Evolutionary conservation across 768 basidiomycete genomes (phyloP).

Genomic region (Mycena belliarum): DNA sequence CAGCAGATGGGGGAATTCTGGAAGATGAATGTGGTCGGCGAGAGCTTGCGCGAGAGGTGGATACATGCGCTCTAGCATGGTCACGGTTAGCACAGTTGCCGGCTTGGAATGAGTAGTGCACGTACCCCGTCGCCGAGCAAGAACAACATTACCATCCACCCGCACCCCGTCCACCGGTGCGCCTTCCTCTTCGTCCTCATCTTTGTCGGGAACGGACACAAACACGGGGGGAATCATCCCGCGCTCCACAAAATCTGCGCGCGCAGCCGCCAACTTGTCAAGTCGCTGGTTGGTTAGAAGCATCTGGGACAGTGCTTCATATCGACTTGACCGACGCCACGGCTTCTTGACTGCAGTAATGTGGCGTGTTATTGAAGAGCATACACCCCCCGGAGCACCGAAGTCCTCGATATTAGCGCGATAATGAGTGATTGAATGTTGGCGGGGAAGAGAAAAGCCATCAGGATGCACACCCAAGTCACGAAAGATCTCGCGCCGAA

Average conservation of each 20-base stretch:
- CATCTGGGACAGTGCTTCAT: slow-evolving; percentile 26
- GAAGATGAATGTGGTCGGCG: slow-evolving; percentile 15
- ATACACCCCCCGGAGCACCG: slow-evolving; percentile 24
- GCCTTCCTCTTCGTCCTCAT: neutral
- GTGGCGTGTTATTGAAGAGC: slow-evolving; percentile 24
- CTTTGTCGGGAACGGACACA: neutral
- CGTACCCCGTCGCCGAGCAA: slow-evolving; percentile 10
- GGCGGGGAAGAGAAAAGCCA: slow-evolving; percentile 25
- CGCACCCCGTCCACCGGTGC: neutral
- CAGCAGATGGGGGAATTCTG: slow-evolving; percentile 16
- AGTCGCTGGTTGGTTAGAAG: slow-evolving; percentile 23
- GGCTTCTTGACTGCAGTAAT: slow-evolving; percentile 28
- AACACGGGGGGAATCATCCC: slow-evolving; percentile 20
- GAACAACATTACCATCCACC: slow-evolving; percentile 14
- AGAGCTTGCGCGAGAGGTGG: slow-evolving; percentile 16
- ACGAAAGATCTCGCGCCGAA: neutral
- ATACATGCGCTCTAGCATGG: slow-evolving; percentile 12
- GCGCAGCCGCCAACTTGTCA: slow-evolving; percentile 23
- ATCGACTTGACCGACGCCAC: slow-evolving; percentile 24
- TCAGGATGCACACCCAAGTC: slow-evolving; percentile 3
- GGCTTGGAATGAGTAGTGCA: too few relatives aligned
- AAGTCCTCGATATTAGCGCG: slow-evolving; percentile 17
- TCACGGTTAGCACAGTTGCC: too few relatives aligned
- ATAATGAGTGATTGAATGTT: slow-evolving; percentile 29
- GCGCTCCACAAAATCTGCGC: slow-evolving; percentile 18